phyloP scores from a whole-genome alignment of 108 stramenopile genomes.

The Ochromonas danica region DNA sequence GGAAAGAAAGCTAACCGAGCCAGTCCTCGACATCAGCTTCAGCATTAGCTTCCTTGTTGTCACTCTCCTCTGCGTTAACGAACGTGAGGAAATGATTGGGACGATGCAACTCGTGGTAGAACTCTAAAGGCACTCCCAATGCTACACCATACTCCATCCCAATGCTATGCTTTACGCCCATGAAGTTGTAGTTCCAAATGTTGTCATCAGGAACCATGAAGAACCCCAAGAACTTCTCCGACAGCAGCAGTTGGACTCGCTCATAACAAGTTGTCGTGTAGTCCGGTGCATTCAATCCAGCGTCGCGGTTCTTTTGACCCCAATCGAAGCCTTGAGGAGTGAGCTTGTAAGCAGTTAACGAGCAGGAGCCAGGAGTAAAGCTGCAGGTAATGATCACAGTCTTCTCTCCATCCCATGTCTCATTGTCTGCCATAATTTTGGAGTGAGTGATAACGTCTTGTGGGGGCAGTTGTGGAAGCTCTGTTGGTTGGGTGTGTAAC shows the following conservation, averaged over 20 bases:
- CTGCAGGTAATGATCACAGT: constrained; percentile 90
- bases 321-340: constrained; percentile 87
- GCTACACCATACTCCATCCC: constrained; percentile 87
- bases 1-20: too few species aligned
- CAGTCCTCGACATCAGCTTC: constrained; percentile 88
- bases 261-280: constrained; percentile 83
- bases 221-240: constrained; percentile 94
- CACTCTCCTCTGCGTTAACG: constrained; percentile 79
- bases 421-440: constrained; percentile 75
- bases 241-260: constrained; percentile 95
- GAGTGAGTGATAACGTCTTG: constrained; percentile 85
- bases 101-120: constrained; percentile 92
- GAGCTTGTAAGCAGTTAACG: constrained; percentile 91
- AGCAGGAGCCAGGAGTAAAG: constrained; percentile 97
- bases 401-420: constrained; percentile 82
- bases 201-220: constrained; percentile 92
- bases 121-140: constrained; percentile 72
- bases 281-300: constrained; percentile 80
- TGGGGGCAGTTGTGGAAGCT: constrained; percentile 87
- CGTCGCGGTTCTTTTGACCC: constrained; percentile 88
- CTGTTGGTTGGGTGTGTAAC: constrained; percentile 98
- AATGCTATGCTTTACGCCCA: constrained; percentile 87
- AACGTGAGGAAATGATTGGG: constrained; percentile 98
- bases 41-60: constrained; percentile 49
- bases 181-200: constrained; percentile 99